Evolutionary conservation across 1,284 basidiomycete genomes (phyloP).

Genomic region (Athelia psychrophila): DNA sequence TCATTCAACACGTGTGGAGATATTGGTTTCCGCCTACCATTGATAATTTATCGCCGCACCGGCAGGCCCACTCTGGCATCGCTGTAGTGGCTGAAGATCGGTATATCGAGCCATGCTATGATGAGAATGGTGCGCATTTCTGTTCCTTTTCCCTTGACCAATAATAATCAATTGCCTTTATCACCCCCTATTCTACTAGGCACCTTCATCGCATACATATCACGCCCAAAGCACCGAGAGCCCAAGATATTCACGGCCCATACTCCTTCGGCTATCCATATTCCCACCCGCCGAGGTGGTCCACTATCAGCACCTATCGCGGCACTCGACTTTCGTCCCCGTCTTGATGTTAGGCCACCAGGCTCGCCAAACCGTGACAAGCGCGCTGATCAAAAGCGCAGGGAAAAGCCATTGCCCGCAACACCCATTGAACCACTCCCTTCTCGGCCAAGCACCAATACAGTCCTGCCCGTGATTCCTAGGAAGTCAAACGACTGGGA

Average conservation of each 20-base stretch:
- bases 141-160: background rate
- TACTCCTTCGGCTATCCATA: background rate
- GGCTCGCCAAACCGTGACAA: background rate
- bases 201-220: background rate
- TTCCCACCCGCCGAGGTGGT: background rate
- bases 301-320: background rate
- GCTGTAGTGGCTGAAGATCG: background rate
- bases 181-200: background rate
- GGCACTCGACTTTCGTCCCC: background rate
- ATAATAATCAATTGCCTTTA: background rate
- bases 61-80: background rate
- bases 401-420: background rate
- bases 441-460: background rate
- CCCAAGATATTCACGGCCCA: background rate
- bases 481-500: constrained; percentile 10
- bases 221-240: background rate
- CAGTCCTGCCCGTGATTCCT: background rate
- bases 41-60: background rate
- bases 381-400: background rate
- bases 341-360: background rate
- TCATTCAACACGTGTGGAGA: background rate
- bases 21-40: background rate
- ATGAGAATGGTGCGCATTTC: background rate
- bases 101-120: background rate
- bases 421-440: background rate